A percentile compares a stretch with the other conserved stretches of the same genome.
Evolutionary conservation across 345 rosid genomes (phyloP).

Genomic region (Citrus hindsii): DNA sequence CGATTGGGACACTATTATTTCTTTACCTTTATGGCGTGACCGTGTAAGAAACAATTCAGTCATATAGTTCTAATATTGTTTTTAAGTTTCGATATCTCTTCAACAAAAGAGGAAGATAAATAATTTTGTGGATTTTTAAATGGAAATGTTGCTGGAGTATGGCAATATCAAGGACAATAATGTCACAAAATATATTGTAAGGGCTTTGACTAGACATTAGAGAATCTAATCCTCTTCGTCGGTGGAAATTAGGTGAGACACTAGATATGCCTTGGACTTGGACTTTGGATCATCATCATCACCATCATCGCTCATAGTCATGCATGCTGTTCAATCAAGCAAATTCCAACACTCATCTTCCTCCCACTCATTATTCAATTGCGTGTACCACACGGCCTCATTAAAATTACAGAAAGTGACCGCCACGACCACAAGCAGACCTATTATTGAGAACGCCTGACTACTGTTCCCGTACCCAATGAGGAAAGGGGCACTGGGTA

Average conservation of each 20-base stretch:
- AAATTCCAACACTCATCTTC: not conserved
- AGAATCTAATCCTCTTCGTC: slow-evolving; percentile 2
- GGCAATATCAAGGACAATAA: not conserved
- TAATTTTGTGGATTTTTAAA: not conserved
- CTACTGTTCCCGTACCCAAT: no score
- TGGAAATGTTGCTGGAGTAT: not conserved
- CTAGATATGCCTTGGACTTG: no score
- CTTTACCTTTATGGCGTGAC: not conserved
- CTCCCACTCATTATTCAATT: not conserved
- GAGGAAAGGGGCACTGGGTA: no score
- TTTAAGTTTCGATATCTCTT: not conserved
- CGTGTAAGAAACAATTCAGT: not conserved
- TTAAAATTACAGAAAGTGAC: not conserved
- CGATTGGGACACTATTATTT: not conserved
- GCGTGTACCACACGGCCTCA: not conserved
- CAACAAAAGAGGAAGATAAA: not conserved
- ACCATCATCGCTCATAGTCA: no score
- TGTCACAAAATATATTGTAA: not conserved
- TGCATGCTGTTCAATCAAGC: not conserved
- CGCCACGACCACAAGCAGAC: not conserved
- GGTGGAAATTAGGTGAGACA: slow-evolving; percentile 8
- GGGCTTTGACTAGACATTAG: not conserved
- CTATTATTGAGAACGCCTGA: no score
- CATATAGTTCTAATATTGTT: not conserved
- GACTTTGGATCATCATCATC: no score